phyloP scores from a whole-genome alignment of 2,329 filamentous ascomycete genomes.

The Sporothrix dimorphospora region DNA sequence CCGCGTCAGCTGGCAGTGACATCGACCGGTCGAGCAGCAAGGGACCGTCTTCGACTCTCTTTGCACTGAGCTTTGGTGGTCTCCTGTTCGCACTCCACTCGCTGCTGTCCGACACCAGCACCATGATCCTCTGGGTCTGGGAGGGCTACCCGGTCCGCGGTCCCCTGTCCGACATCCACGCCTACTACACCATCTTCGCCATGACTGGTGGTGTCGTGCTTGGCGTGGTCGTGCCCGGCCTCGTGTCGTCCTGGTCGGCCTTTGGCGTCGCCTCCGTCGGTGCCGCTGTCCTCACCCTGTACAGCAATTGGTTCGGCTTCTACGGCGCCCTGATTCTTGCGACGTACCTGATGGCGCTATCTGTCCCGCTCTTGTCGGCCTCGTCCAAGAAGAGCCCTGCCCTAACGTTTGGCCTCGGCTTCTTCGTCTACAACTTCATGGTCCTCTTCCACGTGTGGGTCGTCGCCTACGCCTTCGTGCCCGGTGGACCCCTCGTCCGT shows the following conservation, averaged over 20 bases:
- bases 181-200: conserved; percentile 79
- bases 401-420: conserved; percentile 82
- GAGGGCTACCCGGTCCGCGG: conserved; percentile 91
- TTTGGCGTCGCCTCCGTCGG: conserved; percentile 79
- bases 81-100: conserved; percentile 90
- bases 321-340: conserved; percentile 78
- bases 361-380: conserved; percentile 73
- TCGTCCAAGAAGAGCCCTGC: conserved; percentile 78
- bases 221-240: conserved; percentile 71
- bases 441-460: conserved; percentile 99
- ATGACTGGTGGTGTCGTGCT: conserved; percentile 82
- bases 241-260: conserved; percentile 77
- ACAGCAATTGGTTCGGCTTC: conserved; percentile 85
- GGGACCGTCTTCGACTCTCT: conserved; percentile 47
- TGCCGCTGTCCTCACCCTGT: conserved; percentile 75
- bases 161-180: conserved; percentile 86
- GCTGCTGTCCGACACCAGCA: conserved; percentile 92
- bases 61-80: conserved; percentile 78
- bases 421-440: conserved; percentile 89
- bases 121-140: conserved; percentile 99
- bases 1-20: conserved; percentile 47
- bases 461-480: conserved; percentile 96
- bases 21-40: conserved; percentile 27
- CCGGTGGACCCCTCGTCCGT: conserved; percentile 86
- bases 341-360: conserved; percentile 78